Conservation (phyloP, 495 filamentous ascomycete species). For the Penicilliopsis zonata region DNA sequence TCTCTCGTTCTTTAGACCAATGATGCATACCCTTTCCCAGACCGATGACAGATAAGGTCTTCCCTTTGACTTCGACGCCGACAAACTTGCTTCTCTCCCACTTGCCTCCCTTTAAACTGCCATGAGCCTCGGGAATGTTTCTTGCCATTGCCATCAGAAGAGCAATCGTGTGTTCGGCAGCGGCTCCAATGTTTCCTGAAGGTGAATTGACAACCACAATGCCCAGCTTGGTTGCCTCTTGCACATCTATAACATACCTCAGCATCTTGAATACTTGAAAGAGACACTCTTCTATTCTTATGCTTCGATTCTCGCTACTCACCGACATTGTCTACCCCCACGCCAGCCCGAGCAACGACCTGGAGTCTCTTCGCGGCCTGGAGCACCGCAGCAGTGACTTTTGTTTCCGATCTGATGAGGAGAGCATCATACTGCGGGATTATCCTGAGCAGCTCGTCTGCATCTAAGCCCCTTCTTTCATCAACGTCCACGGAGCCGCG, state of each 20-base stretch:
- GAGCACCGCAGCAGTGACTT: slow-evolving; percentile 50
- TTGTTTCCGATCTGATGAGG: slow-evolving; percentile 61
- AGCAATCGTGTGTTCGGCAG: slow-evolving; percentile 57
- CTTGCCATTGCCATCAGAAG: slow-evolving; percentile 53
- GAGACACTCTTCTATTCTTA: not conserved
- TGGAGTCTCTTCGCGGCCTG: slow-evolving; percentile 45
- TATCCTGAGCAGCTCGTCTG: slow-evolving; percentile 42
- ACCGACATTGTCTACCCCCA: slow-evolving; percentile 64
- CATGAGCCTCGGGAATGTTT: slow-evolving; percentile 48
- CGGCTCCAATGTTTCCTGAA: slow-evolving; percentile 56
- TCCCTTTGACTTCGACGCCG: slow-evolving; percentile 58
- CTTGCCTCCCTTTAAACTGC: slow-evolving; percentile 43
- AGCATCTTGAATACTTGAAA: not conserved
- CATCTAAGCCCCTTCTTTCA: slow-evolving; percentile 40
- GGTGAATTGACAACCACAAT: slow-evolving; percentile 64
- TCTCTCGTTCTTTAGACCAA: no score
- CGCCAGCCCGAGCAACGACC: slow-evolving; percentile 63
- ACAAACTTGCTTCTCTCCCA: slow-evolving; percentile 62
- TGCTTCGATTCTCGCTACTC: slow-evolving; percentile 1
- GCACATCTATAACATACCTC: slow-evolving; percentile 32
- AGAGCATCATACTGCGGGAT: slow-evolving; percentile 55
- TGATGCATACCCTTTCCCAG: slow-evolving; percentile 48
- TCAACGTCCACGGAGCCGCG: slow-evolving; percentile 44
- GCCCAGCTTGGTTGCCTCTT: slow-evolving; percentile 49
- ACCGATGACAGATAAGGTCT: slow-evolving; percentile 55